These are phyloP conservation scores for Gleditsia sinensis DNA, from an alignment of 306 rosid species.

Conservation along the genomic window DNA sequence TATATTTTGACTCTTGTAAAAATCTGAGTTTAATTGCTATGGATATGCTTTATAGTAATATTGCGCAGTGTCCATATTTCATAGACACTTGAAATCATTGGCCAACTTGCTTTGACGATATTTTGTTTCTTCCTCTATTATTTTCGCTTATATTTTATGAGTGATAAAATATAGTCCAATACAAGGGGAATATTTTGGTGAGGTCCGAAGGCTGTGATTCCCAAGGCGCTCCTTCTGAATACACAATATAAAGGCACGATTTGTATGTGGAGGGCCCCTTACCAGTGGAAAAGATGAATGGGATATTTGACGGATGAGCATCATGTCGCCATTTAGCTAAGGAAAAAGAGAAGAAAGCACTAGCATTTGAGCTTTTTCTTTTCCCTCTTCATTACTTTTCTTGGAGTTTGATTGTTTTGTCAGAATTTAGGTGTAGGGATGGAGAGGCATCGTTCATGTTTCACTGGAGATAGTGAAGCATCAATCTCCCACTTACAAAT, in stretches of 20 bases:
- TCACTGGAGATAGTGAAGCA: conserved; percentile 46
- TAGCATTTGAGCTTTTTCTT: neutral
- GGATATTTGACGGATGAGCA: conserved; percentile 29
- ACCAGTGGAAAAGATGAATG: neutral
- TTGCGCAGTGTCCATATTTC: neutral
- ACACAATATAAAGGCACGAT: conserved; percentile 25
- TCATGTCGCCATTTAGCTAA: conserved; percentile 20
- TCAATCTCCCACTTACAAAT: conserved; percentile 46
- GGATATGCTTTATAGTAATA: conserved; percentile 25
- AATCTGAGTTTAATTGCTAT: conserved; percentile 4
- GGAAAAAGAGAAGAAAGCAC: conserved; percentile 10
- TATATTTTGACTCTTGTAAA: conserved; percentile 3
- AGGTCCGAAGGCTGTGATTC: conserved; percentile 32
- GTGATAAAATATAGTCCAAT: neutral
- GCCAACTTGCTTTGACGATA: conserved; percentile 37
- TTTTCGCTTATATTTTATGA: neutral
- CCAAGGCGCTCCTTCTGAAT: conserved; percentile 35
- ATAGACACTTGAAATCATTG: conserved; percentile 30
- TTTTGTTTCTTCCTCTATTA: neutral
- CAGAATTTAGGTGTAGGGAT: conserved; percentile 5
- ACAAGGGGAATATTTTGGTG: conserved; percentile 16
- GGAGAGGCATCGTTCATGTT: conserved; percentile 25
- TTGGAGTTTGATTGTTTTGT: conserved; percentile 6
- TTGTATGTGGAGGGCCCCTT: conserved; percentile 32
- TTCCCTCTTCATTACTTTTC: neutral